Evolutionary conservation across 805 yeast species (phyloP).

Genomic region (Ogataea neopini): DNA sequence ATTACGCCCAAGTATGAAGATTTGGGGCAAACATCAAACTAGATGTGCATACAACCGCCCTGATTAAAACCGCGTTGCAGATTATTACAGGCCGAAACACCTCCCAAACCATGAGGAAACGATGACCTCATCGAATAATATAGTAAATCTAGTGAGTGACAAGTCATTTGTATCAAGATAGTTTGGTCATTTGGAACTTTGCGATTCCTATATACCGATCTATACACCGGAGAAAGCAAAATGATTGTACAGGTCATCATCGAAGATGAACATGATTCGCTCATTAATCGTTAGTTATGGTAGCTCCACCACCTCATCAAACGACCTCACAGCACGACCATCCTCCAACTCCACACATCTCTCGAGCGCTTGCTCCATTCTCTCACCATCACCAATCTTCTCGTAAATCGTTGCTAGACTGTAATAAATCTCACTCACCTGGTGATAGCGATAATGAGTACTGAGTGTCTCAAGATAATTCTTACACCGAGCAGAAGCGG

Average conservation of each 20-base stretch:
- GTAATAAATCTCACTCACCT: constrained; percentile 66
- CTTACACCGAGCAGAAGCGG: constrained; percentile 61
- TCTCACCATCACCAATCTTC: constrained; percentile 49
- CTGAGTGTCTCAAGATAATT: constrained; percentile 43
- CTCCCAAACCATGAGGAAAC: not conserved
- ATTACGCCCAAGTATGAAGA: not conserved
- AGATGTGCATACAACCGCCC: not conserved
- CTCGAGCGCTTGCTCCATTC: constrained; percentile 55
- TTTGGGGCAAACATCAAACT: not conserved
- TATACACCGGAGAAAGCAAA: too few species aligned
- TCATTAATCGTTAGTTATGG: not conserved
- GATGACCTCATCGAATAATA: too few species aligned
- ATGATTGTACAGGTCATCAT: too few species aligned
- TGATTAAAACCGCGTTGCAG: not conserved
- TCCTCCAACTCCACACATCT: constrained; percentile 66
- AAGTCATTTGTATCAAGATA: too few species aligned
- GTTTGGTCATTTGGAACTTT: not conserved
- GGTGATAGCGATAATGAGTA: constrained; percentile 43
- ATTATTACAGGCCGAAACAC: not conserved
- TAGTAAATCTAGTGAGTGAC: too few species aligned
- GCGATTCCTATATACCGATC: not conserved
- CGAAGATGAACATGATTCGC: too few species aligned
- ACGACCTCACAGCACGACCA: constrained; percentile 50
- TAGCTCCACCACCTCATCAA: constrained; percentile 15
- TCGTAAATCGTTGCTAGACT: constrained; percentile 65